Evolutionary conservation across 495 filamentous ascomycete species (phyloP), one percentile per base, ranked within the genome.

Genomic region (Aeminium ludgeri): DNA sequence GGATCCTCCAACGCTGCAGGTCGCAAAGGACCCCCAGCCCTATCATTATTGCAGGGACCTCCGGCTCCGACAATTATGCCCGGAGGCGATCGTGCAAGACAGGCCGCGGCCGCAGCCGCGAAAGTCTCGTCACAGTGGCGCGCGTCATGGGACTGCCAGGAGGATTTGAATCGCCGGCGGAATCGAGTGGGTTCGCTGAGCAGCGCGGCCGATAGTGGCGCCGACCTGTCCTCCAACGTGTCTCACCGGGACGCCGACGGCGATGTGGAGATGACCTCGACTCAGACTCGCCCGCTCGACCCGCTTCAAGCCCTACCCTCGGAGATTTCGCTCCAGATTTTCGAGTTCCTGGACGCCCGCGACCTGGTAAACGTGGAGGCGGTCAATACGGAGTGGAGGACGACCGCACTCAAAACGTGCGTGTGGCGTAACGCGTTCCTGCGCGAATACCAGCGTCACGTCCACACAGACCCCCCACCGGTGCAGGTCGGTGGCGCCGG

Each of bases 381-480:
- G 13, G 82, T 89, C 2, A 82, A 72, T 15, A 61, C 56, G 29
- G 43, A 52, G 30, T 94, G 86, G 86, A 46, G 64, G 11, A 17
- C 4, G 17, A 3, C 35, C 12, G 17, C 36, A 13, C 3, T 3
- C 16, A 25, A 36, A 6, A 30, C 20, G 5, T 46, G 38, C 6
- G 43, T 91, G 29, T 93, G 86, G 86, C 73, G 74, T 32, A 68
- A 73, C 38, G 79, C 80, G 0, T 94, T 89, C 56, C 64, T 80
- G 34, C 64, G 67, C 13, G 70, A 76, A 48, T 83, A 79, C 43
- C 38, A 50, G 28, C 51, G 48, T 48, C 65, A 67, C 59, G 41
- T 48, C 57, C 30, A 52, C 69, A 53, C 61, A 54, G 34, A 65
- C 65, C 47, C 57, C 53, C 38, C 65, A 66, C 60, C 58, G 23